These are phyloP conservation scores for Infundibulicybe gibba DNA, from an alignment of 768 basidiomycete species.

Conservation along the genomic window DNA sequence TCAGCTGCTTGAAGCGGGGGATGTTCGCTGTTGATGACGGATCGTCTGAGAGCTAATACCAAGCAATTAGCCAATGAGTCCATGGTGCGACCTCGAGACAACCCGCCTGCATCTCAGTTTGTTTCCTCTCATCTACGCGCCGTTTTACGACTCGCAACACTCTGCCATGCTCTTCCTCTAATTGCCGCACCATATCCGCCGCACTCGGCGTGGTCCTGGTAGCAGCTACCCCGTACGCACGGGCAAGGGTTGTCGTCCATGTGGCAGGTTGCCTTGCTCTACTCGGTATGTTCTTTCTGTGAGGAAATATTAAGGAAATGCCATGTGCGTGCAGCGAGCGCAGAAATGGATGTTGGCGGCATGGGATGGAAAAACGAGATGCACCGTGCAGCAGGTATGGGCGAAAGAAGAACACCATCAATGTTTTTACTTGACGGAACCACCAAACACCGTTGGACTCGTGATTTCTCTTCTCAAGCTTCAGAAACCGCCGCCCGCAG, in stretches of 20 bases:
- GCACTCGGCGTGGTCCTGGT: background rate
- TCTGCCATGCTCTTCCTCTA: conserved; percentile 33
- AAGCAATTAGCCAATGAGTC: conserved; percentile 3
- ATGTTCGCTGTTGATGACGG: conserved; percentile 57
- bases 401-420: too few relatives aligned
- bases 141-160: conserved; percentile 52
- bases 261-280: too few relatives aligned
- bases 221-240: background rate
- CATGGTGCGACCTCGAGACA: background rate
- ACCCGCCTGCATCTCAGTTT: conserved; percentile 40
- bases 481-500: too few relatives aligned
- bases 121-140: conserved; percentile 47
- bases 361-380: too few relatives aligned
- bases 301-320: too few relatives aligned
- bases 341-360: too few relatives aligned
- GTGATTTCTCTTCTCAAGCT: too few relatives aligned
- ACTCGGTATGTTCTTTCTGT: too few relatives aligned
- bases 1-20: conserved; percentile 52
- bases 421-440: too few relatives aligned
- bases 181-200: background rate
- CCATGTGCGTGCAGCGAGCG: too few relatives aligned
- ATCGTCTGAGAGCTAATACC: conserved; percentile 44
- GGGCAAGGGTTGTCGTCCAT: background rate
- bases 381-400: too few relatives aligned
- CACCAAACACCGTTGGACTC: too few relatives aligned